Evolutionary conservation across 352 stramenopile genomes (phyloP), one percentile per base, ranked within the genome.

Genomic region (Globisporangium parvum): DNA sequence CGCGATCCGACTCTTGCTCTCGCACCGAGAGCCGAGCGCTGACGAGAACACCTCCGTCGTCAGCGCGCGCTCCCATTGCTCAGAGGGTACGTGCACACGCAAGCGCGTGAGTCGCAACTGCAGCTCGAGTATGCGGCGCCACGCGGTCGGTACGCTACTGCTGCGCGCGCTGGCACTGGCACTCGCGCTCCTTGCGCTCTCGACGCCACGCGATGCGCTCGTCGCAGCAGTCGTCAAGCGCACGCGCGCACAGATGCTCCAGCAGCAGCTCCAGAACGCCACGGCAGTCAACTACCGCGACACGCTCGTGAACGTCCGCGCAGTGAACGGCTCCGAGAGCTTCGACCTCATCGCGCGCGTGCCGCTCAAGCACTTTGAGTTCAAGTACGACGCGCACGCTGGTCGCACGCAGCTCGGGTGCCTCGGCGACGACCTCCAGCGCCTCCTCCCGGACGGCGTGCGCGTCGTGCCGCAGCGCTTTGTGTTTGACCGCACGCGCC

Each of bases 331-430:
- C 5, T 75, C 64, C 20, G 62, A 75, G 10, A 85, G 75, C 62
- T 59, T 70, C 4, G 71, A 80, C 6, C 56, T 86, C 14, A 66
- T 88, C 6, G 62, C 66, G 39, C 69, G 73, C 35, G 39, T 91
- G 15, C 58, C 71, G 39, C 59, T 91, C 54, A 81, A 86, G 52
- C 67, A 70, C 42, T 91, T 84, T 60, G 77, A 91, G 66, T 87
- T 95, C 60, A 86, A 84, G 57, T 88, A 90, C 62, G 85, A 95
- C 59, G 75, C 75, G 31, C 70, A 93, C 24, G 69, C 64, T 14
- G 81, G 81, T 1, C 75, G 83, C 1, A 78, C 68, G 17, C 75
- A 93, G 39, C 69, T 96, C 23, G 87, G 87, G 3, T 63, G 87
- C 20, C 61, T 96, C 21, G 83, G 81, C 0, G 69, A 71, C 1